Base-by-base conservation (phyloP, 2,329 filamentous ascomycete species). In the Emericellopsis atlantica region DNA sequence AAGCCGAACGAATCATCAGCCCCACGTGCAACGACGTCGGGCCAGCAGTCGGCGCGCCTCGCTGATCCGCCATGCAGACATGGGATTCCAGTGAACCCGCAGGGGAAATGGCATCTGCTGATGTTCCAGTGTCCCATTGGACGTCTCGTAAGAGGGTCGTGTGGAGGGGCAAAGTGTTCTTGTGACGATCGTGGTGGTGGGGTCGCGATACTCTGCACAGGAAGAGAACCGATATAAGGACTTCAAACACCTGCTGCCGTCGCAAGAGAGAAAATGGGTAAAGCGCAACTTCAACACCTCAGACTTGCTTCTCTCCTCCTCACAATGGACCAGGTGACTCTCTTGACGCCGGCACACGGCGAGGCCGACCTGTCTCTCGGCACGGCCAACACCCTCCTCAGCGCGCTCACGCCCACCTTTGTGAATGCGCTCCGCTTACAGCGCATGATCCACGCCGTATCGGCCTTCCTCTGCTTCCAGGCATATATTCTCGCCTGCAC, bases 371-470 rank as follows among this genome's bases (percentile, higher is more conserved):
- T 34, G 21, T 7, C 35, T 32, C 31, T 40, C n/a, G 29, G 16
- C 33, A 32, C 32, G 23, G 22, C 32, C 31, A 11, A 32, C 15
- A 23, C 40, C 18, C 39, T 62, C 37, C 47, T 58, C 42, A 54
- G 52, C 26, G 49, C 54, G 29, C 50, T 65, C 21, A 48, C 48
- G 14, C 59, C 62, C n/a, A 49, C 55, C 24, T 43, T 67, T 32
- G 51, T 54, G 38, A 45, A 58, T 39, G 55, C 56, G 36, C 41
- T 61, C 36, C 57, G 51, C 18, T 57, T 57, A 46, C 64, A 63
- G 39, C 57, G 51, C 21, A 26, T 62, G 18, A 35, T 66, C 42
- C 46, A 54, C 44, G 48, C 50, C 7, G 42, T 53, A 10, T 56
- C 55, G 6, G 21, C 58, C 33, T 54, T 58, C 39, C 40, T 63